A percentile compares a stretch with the other conserved stretches of the same genome.
Evolutionary conservation across 2,329 filamentous ascomycete genomes (phyloP).

Genomic region (Ascomycota sp.): DNA sequence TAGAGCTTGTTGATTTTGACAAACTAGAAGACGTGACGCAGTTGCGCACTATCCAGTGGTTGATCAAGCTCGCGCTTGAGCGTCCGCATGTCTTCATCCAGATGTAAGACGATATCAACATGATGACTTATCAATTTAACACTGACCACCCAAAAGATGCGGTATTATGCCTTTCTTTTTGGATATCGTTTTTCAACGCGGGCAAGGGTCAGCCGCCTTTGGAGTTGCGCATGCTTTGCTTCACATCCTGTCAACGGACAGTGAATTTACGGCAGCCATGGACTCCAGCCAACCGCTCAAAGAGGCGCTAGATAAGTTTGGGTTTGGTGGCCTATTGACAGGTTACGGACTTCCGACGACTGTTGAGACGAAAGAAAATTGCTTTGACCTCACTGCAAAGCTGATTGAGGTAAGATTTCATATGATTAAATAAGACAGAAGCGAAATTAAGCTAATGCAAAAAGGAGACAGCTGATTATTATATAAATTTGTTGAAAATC

Average conservation of each 20-base stretch:
- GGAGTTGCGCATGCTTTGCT: constrained; percentile 40
- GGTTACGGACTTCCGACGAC: constrained; percentile 30
- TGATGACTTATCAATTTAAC: background rate
- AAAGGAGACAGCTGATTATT: too few species aligned
- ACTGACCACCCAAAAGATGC: constrained; percentile 17
- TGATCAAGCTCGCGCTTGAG: constrained; percentile 32
- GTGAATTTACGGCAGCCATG: constrained; percentile 26
- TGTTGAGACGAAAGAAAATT: constrained; percentile 21
- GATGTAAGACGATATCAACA: constrained; percentile 19
- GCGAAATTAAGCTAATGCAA: too few species aligned
- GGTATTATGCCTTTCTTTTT: constrained; percentile 36
- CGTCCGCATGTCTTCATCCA: constrained; percentile 36
- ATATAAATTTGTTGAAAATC: too few species aligned
- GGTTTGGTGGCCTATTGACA: constrained; percentile 43
- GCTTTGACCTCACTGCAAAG: constrained; percentile 34
- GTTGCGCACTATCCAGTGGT: constrained; percentile 35
- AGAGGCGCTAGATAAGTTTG: constrained; percentile 35
- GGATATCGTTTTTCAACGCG: constrained; percentile 40
- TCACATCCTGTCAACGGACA: constrained; percentile 33
- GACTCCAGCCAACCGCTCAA: constrained; percentile 27
- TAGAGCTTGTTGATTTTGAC: constrained; percentile 46
- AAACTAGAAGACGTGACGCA: constrained; percentile 43
- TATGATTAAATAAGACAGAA: too few species aligned
- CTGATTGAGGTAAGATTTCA: constrained; percentile 33
- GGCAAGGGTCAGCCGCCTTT: constrained; percentile 38